These are phyloP conservation scores for Senna tora DNA, from an alignment of 306 rosid genomes.

Conservation along the genomic window DNA sequence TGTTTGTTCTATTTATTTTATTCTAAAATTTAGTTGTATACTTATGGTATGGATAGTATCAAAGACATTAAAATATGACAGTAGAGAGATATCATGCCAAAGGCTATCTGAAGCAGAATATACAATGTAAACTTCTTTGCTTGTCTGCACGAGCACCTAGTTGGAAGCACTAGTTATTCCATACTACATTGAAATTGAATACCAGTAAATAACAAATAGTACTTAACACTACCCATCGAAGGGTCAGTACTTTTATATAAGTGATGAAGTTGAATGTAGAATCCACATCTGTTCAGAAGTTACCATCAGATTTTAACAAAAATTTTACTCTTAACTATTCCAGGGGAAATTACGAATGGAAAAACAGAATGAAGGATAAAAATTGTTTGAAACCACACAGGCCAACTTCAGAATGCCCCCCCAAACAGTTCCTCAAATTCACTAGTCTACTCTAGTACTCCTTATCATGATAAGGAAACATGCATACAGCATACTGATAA, in stretches of 20 bases:
- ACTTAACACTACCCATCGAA: neutral
- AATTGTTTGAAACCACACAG: neutral
- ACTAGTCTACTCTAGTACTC: constrained; percentile 14
- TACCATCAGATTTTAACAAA: neutral
- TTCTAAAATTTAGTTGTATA: no score
- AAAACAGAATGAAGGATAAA: neutral
- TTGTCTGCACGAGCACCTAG: no score
- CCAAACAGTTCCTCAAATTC: constrained; percentile 20
- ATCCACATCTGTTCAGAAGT: neutral
- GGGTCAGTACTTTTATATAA: neutral
- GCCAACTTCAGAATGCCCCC: constrained; percentile 19
- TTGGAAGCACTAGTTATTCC: neutral
- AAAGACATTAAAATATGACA: no score
- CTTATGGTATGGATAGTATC: no score
- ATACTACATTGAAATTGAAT: neutral
- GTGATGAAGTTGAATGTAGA: neutral
- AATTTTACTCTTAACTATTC: constrained; percentile 14
- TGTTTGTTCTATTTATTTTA: no score
- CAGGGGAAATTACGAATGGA: constrained; percentile 4
- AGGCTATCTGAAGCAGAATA: no score
- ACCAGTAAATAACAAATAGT: neutral
- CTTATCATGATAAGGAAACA: constrained; percentile 28
- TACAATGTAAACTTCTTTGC: no score
- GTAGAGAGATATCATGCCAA: no score
- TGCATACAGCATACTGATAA: no score